A percentile compares a stretch with the other conserved stretches of the same genome.
Conservation (phyloP, 495 filamentous ascomycete genomes). For the Aspergillus haitiensis region DNA sequence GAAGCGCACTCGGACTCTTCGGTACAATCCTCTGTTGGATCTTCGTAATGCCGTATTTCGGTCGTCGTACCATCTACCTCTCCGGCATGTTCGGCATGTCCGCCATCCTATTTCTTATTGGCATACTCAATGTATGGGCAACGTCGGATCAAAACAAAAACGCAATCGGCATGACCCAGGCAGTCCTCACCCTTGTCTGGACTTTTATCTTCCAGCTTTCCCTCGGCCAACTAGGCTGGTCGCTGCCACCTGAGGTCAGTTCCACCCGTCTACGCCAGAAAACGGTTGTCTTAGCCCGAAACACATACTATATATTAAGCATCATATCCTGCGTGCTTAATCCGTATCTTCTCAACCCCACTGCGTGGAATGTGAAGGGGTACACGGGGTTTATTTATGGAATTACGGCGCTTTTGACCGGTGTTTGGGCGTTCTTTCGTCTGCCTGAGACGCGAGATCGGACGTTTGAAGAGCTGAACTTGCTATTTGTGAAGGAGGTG, state of each 20-base stretch:
- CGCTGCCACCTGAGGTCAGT: constrained; percentile 60
- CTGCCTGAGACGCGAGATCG: no score
- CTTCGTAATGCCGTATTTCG: constrained; percentile 54
- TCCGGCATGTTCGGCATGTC: constrained; percentile 48
- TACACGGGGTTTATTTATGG: no score
- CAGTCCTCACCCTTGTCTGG: constrained; percentile 55
- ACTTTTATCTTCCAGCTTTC: constrained; percentile 56
- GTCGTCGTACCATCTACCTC: constrained; percentile 55
- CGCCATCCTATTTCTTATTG: constrained; percentile 55
- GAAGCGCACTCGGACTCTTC: constrained; percentile 64
- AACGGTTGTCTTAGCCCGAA: constrained; percentile 61
- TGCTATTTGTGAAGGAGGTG: no score
- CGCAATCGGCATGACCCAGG: constrained; percentile 48
- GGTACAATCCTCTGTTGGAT: constrained; percentile 65
- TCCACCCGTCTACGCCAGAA: constrained; percentile 59
- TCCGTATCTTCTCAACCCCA: constrained; percentile 64
- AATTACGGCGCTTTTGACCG: no score
- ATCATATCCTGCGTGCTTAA: constrained; percentile 63
- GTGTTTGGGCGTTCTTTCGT: no score
- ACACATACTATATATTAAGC: constrained; percentile 54
- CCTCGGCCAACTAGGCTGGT: constrained; percentile 62
- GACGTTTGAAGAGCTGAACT: no score
- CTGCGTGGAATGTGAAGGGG: constrained; percentile 29
- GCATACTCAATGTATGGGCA: constrained; percentile 47
- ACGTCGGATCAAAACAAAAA: constrained; percentile 37